Percentiles rank a stretch among this genome's conserved stretches.
Conservation (phyloP, 371 early-diverging fungal genomes). For the Dichotomocladium elegans region DNA sequence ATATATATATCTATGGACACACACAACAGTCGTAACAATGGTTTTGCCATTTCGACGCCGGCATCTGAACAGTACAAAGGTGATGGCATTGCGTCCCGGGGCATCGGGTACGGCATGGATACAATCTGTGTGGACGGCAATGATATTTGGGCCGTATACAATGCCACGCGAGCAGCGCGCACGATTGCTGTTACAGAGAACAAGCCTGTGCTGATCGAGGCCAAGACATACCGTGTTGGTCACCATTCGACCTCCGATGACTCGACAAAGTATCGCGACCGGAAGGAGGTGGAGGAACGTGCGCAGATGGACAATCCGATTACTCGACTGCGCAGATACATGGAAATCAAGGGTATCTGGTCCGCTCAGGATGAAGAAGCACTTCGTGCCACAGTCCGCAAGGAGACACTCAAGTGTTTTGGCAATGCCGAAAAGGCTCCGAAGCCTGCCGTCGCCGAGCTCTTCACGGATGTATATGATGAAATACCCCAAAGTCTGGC, state of each 20-base stretch:
- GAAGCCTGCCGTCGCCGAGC: conserved; percentile 79
- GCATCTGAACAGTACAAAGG: conserved; percentile 93
- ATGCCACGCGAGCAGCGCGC: conserved; percentile 84
- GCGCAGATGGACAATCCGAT: conserved; percentile 84
- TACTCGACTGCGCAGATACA: conserved; percentile 83
- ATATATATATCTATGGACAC: not conserved
- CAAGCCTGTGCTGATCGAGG: conserved; percentile 93
- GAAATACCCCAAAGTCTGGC: conserved; percentile 70
- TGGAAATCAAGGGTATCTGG: conserved; percentile 88
- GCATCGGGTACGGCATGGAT: conserved; percentile 96
- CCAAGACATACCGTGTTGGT: conserved; percentile 95
- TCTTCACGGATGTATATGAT: conserved; percentile 96
- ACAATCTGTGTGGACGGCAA: conserved; percentile 97
- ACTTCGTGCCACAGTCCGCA: conserved; percentile 55
- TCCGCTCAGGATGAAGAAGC: conserved; percentile 69
- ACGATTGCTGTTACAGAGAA: conserved; percentile 73
- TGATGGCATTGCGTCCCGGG: conserved; percentile 93
- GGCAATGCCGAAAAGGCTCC: conserved; percentile 79
- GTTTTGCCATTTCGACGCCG: conserved; percentile 97
- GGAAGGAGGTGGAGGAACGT: conserved; percentile 85
- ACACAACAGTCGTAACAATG: conserved; percentile 92
- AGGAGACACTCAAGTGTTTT: conserved; percentile 76
- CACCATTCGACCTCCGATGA: conserved; percentile 98
- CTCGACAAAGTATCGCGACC: conserved; percentile 84
- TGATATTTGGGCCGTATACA: conserved; percentile 95